A percentile compares a stretch with the other conserved stretches of the same genome.
Conservation (phyloP, 139 green algal species). For the Pseudopediastrum boryanum region DNA sequence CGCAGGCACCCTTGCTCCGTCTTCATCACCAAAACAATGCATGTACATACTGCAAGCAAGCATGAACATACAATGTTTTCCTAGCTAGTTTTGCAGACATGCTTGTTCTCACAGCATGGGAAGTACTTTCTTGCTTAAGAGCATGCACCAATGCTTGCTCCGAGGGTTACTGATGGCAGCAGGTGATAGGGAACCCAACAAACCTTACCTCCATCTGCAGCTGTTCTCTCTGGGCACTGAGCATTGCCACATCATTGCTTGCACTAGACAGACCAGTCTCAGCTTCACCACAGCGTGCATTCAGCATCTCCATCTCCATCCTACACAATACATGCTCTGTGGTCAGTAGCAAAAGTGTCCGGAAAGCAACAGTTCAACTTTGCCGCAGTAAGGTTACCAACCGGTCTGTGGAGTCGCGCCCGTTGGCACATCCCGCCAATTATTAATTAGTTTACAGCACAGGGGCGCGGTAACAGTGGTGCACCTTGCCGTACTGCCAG, state of each 20-base stretch:
- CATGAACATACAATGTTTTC: neutral
- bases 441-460: too few species aligned
- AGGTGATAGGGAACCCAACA: neutral
- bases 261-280: conserved; percentile 4
- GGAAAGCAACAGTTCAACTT: too few species aligned
- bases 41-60: neutral
- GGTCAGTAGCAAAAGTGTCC: too few species aligned
- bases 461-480: too few species aligned
- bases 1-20: too few species aligned
- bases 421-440: too few species aligned
- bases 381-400: too few species aligned
- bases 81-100: neutral
- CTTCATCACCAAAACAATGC: neutral
- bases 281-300: conserved; percentile 12
- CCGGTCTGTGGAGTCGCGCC: too few species aligned
- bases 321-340: neutral
- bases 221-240: conserved; percentile 16
- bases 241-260: conserved; percentile 14
- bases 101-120: neutral
- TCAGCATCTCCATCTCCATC: conserved; percentile 37
- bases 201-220: conserved; percentile 23
- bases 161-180: neutral
- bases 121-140: neutral
- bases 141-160: neutral
- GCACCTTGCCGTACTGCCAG: too few species aligned